Evolutionary conservation across 225 moss, liverwort and hornwort species (phyloP), one percentile per base, ranked within the genome.

Genomic region (Pseudisothecium myosuroides): DNA sequence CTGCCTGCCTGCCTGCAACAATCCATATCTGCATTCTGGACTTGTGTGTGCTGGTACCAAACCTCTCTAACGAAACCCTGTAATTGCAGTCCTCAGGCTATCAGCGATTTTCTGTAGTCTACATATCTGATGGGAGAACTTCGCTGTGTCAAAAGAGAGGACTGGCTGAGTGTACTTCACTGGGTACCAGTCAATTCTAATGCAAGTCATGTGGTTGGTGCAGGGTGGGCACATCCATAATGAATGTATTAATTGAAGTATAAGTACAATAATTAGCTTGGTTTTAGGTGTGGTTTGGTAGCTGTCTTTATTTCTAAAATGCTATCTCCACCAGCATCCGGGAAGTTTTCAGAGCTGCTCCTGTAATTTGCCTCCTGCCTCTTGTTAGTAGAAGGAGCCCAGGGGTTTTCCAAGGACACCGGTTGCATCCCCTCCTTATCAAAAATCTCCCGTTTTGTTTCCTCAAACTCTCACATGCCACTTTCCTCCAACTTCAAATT

Each of bases 391-490:
- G 32, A 49, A 47, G 18, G 18, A 47, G 6, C 1, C 1, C 0
- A 10, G 5, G 17, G 3, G 1, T 28, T 34, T 64, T 17, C 7
- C 7, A 11, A 47, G 10, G 28, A 11, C 29, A 47, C 12, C 0
- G 4, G 1, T 12, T 49, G 31, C 49, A 49, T 20, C 75, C 4
- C 32, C 29, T 75, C 12, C 2, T 75, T 75, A 7, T 75, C 12
- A 52, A 3, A 3, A 34, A 50, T 50, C 22, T 21, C 8, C 2
- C 0, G 2, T 22, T 49, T 34, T 50, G 1, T 50, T 76, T 76
- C 20, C 3, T 45, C 5, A 19, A 29, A 49, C 49, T 31, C 4
- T 74, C 19, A 31, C 1, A 0, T 0, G 1, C 2, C 21, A 50
- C 3, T 34, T 75, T 34, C 3, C 52, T 52, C 14, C 5, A 75